Evolutionary conservation across 192 early-diverging fungal genomes (phyloP).

Genomic region (Coemansia reversa): DNA sequence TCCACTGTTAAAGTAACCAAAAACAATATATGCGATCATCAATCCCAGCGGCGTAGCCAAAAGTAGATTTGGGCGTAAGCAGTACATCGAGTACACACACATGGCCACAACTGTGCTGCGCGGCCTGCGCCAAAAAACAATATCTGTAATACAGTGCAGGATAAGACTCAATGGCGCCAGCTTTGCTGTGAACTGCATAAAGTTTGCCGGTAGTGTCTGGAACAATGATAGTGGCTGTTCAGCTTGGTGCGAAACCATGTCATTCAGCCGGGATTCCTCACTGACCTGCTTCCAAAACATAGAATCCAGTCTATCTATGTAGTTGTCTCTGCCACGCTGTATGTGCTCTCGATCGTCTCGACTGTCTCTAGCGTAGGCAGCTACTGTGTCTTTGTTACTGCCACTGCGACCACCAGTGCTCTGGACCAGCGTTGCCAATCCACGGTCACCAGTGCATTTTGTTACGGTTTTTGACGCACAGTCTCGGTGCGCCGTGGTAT

Average conservation of each 20-base stretch:
- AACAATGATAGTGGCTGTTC: constrained; percentile 55
- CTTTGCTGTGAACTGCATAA: constrained; percentile 57
- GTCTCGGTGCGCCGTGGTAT: constrained; percentile 55
- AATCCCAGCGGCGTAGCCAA: constrained; percentile 41
- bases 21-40: constrained; percentile 47
- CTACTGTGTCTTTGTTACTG: too few species aligned
- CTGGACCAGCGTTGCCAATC: constrained; percentile 29
- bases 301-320: constrained; percentile 36
- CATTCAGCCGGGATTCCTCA: constrained; percentile 41
- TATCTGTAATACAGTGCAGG: constrained; percentile 23
- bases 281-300: constrained; percentile 52
- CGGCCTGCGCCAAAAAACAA: constrained; percentile 48
- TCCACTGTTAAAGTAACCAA: constrained; percentile 39
- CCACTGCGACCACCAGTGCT: background rate
- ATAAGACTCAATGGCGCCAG: constrained; percentile 39
- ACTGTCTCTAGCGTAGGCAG: too few species aligned
- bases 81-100: constrained; percentile 44
- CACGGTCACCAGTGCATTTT: constrained; percentile 32
- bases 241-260: constrained; percentile 33
- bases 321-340: constrained; percentile 1
- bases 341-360: background rate
- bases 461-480: constrained; percentile 48
- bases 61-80: constrained; percentile 45
- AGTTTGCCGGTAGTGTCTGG: constrained; percentile 52
- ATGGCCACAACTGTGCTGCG: constrained; percentile 34